Percentiles rank a stretch among this genome's conserved stretches.
Evolutionary conservation across 2,329 filamentous ascomycete genomes (phyloP).

Genomic region (Claviceps monticola): DNA sequence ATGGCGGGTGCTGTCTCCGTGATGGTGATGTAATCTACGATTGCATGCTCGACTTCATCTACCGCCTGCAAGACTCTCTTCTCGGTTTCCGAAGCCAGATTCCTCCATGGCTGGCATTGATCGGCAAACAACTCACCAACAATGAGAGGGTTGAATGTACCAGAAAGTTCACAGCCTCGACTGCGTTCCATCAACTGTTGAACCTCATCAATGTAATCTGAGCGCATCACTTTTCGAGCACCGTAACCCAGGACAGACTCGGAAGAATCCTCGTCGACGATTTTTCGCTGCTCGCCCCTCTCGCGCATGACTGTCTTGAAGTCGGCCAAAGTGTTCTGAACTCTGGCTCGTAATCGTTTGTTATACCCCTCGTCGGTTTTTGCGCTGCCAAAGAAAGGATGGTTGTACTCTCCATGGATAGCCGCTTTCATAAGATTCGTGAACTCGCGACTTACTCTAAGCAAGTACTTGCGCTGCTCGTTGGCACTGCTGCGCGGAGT

Average conservation of each 20-base stretch:
- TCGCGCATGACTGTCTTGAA: slow-evolving; percentile 38
- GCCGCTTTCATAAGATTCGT: slow-evolving; percentile 30
- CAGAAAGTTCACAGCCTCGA: slow-evolving; percentile 39
- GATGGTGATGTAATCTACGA: slow-evolving; percentile 8
- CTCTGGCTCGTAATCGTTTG: slow-evolving; percentile 36
- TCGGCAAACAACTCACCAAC: slow-evolving; percentile 45
- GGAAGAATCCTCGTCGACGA: slow-evolving; percentile 15
- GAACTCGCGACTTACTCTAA: slow-evolving; percentile 30
- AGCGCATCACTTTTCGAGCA: background rate
- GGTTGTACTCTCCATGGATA: slow-evolving; percentile 36
- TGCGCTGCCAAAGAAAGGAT: slow-evolving; percentile 32
- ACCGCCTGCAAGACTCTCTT: slow-evolving; percentile 6
- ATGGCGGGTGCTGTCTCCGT: slow-evolving; percentile 7
- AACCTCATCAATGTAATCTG: slow-evolving; percentile 12
- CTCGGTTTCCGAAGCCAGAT: slow-evolving; percentile 20
- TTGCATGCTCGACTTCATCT: slow-evolving; percentile 1
- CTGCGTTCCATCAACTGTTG: slow-evolving; percentile 10
- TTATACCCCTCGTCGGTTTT: slow-evolving; percentile 18
- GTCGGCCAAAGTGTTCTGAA: slow-evolving; percentile 27
- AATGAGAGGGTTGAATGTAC: slow-evolving; percentile 45
- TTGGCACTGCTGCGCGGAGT: slow-evolving; percentile 25
- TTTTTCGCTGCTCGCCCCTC: slow-evolving; percentile 10
- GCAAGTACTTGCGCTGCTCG: slow-evolving; percentile 35
- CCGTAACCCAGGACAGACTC: no score
- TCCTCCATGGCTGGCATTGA: slow-evolving; percentile 41